Conservation (phyloP, 345 rosid species). For the Citrus sp. region DNA sequence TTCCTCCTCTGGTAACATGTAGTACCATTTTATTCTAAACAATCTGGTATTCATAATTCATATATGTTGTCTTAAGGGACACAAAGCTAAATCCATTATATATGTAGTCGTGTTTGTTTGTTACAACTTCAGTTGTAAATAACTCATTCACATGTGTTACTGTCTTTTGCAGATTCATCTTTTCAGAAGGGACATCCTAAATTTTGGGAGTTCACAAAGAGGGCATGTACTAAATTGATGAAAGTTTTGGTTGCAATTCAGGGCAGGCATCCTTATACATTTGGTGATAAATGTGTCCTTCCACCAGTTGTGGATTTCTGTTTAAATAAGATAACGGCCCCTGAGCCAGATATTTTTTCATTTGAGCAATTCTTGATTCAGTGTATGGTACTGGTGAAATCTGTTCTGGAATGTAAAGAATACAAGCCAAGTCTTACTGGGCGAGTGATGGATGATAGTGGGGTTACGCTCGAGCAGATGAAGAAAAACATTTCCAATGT, state of each 20-base stretch:
- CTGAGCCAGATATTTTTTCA: slow-evolving; percentile 50
- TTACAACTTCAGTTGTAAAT: not conserved
- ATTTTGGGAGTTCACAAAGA: slow-evolving; percentile 74
- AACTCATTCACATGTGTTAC: slow-evolving; percentile 6
- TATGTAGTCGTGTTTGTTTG: not conserved
- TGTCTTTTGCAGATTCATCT: slow-evolving; percentile 58
- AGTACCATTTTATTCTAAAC: not conserved
- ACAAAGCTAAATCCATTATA: not conserved
- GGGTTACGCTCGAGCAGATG: slow-evolving; percentile 67
- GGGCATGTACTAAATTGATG: slow-evolving; percentile 88
- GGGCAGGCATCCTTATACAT: slow-evolving; percentile 89
- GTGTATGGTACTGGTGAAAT: slow-evolving; percentile 95
- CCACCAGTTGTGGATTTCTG: slow-evolving; percentile 82
- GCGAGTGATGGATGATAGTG: slow-evolving; percentile 85
- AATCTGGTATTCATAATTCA: not conserved
- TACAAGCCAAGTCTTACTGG: slow-evolving; percentile 84
- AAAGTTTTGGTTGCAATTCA: slow-evolving; percentile 83
- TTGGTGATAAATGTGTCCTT: slow-evolving; percentile 89
- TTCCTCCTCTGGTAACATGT: not conserved
- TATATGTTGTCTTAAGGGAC: not conserved
- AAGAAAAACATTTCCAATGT: slow-evolving; percentile 74
- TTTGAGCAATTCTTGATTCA: slow-evolving; percentile 84
- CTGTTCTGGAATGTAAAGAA: slow-evolving; percentile 89
- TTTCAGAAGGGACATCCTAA: slow-evolving; percentile 63
- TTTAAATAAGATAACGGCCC: slow-evolving; percentile 78